These are phyloP conservation scores for Mortierella sp. DNA, from an alignment of 371 early-diverging fungal genomes.

Conservation along the genomic window DNA sequence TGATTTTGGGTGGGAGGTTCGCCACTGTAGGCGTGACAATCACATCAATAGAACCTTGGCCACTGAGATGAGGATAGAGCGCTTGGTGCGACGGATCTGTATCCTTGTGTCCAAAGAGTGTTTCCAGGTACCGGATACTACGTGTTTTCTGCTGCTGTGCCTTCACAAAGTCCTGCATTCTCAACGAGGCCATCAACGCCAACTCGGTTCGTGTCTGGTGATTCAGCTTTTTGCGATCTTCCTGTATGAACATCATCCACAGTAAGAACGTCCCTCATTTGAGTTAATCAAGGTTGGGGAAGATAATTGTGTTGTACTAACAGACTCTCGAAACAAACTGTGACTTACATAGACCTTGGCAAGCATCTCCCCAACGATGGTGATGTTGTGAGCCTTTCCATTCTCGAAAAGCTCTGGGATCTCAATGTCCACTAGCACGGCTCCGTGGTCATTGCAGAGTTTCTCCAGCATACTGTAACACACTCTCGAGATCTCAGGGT, in stretches of 20 bases:
- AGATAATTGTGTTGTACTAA: neutral
- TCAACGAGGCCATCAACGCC: conserved; percentile 27
- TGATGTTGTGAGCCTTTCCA: conserved; percentile 68
- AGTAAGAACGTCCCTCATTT: no score
- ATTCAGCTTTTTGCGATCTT: conserved; percentile 38
- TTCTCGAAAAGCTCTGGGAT: conserved; percentile 71
- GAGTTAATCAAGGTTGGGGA: neutral
- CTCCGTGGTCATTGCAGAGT: conserved; percentile 62
- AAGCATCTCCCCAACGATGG: conserved; percentile 73
- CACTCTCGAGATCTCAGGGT: conserved; percentile 60
- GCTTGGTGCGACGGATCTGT: conserved; percentile 29
- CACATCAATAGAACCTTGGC: conserved; percentile 53
- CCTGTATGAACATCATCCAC: no score
- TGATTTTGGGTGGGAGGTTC: conserved; percentile 67
- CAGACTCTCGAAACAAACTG: no score
- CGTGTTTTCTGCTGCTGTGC: conserved; percentile 71
- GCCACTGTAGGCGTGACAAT: conserved; percentile 71
- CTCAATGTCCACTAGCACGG: conserved; percentile 68
- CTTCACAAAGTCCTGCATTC: conserved; percentile 58
- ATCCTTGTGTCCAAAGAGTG: conserved; percentile 57
- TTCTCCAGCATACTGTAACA: conserved; percentile 57
- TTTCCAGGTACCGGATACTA: conserved; percentile 62
- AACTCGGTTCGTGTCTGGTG: conserved; percentile 43
- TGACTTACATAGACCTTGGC: conserved; percentile 48
- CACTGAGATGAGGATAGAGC: conserved; percentile 32